Percentiles rank a stretch among this genome's conserved stretches.
Conservation (phyloP, 208 protist species). For the Leishmania major region DNA sequence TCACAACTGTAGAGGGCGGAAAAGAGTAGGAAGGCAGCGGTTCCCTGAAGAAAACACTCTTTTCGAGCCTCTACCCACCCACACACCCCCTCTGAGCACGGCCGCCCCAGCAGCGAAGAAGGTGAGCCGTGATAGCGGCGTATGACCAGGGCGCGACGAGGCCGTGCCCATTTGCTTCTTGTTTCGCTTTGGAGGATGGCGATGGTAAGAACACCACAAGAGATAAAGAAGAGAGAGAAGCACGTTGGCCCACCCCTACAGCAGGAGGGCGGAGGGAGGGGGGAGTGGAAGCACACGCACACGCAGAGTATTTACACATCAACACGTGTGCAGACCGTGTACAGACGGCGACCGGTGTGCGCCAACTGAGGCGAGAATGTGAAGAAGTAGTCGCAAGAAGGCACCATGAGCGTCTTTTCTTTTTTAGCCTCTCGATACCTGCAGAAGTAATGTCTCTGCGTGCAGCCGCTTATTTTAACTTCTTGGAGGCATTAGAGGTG, state of each 20-base stretch:
- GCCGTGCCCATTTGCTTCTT: not conserved
- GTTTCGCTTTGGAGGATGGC: not conserved
- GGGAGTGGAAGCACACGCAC: not conserved
- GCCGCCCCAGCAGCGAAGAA: not conserved
- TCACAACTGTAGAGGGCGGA: not conserved
- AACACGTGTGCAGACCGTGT: not conserved
- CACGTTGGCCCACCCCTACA: not conserved
- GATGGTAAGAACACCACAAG: not conserved
- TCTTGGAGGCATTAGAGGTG: constrained; percentile 9
- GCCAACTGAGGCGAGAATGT: not conserved
- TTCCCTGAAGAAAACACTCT: not conserved
- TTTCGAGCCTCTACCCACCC: not conserved
- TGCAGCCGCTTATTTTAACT: not conserved
- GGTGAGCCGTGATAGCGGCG: not conserved
- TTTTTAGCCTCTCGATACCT: not conserved
- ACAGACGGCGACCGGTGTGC: not conserved
- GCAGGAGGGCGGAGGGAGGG: not conserved
- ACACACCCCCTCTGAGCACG: not conserved
- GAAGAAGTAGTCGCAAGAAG: not conserved
- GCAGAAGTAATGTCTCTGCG: not conserved
- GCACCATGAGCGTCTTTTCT: not conserved
- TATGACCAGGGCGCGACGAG: not conserved
- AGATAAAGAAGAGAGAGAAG: not conserved
- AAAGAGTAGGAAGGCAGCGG: not conserved
- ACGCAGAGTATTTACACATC: not conserved